A percentile compares a stretch with the other conserved stretches of the same genome.
These are phyloP conservation scores for Pseudogymnoascus sp. DNA, from an alignment of 2,329 filamentous ascomycete species.

Conservation along the genomic window DNA sequence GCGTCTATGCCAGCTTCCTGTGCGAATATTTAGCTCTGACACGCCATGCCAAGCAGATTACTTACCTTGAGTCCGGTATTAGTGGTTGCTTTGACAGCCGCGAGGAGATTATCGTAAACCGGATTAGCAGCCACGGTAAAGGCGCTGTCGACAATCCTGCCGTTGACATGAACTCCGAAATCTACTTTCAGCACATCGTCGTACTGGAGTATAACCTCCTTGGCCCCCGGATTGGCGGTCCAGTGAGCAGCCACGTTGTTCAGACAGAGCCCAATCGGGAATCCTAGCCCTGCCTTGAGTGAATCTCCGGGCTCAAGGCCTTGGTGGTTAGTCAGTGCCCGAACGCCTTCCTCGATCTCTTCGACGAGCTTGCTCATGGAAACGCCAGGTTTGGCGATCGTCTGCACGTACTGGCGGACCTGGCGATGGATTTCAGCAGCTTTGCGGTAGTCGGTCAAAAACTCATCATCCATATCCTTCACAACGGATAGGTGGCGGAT, in stretches of 20 bases:
- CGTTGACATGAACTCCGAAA: conserved; percentile 73
- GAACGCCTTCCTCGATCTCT: conserved; percentile 45
- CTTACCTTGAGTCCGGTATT: conserved; percentile 40
- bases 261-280: conserved; percentile 45
- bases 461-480: conserved; percentile 43
- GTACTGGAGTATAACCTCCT: conserved; percentile 61
- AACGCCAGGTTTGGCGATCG: conserved; percentile 40
- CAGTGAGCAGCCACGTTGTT: conserved; percentile 48
- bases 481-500: conserved; percentile 71
- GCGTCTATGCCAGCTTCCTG: conserved; percentile 45
- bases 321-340: conserved; percentile 40
- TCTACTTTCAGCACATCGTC: conserved; percentile 77
- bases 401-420: conserved; percentile 42
- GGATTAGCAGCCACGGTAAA: conserved; percentile 72
- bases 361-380: conserved; percentile 41
- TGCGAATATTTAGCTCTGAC: conserved; percentile 12
- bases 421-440: conserved; percentile 49
- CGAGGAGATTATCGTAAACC: conserved; percentile 64
- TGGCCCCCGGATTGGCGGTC: conserved; percentile 49
- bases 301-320: conserved; percentile 44
- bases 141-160: conserved; percentile 71
- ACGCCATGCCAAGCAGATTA: not conserved
- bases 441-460: conserved; percentile 45
- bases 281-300: conserved; percentile 44
- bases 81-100: conserved; percentile 65